These are phyloP conservation scores for Laguncularia racemosa DNA, from an alignment of 345 rosid genomes.

Conservation along the genomic window DNA sequence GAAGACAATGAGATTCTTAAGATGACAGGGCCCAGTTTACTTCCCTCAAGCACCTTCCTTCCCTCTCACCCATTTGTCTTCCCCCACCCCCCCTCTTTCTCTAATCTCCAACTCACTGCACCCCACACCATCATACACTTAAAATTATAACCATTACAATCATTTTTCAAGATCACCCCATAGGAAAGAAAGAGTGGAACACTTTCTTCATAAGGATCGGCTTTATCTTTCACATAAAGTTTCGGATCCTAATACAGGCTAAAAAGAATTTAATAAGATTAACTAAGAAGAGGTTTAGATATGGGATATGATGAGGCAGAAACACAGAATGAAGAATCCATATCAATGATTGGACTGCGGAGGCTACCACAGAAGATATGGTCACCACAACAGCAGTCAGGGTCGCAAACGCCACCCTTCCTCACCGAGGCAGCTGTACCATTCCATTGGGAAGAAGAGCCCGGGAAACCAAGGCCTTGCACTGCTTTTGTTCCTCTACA, in stretches of 20 bases:
- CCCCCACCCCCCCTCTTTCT: too few relatives aligned
- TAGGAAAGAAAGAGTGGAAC: too few relatives aligned
- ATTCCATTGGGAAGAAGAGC: constrained; percentile 84
- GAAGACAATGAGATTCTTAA: not conserved
- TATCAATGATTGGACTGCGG: not conserved
- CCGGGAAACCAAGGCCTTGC: constrained; percentile 73
- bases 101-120: not conserved
- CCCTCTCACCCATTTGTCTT: not conserved
- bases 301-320: not conserved
- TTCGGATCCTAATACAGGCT: too few relatives aligned
- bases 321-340: not conserved
- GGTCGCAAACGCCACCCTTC: constrained; percentile 52
- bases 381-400: constrained; percentile 47
- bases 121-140: too few relatives aligned
- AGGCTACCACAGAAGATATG: constrained; percentile 4
- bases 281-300: too few relatives aligned
- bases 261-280: too few relatives aligned
- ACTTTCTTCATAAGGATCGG: too few relatives aligned
- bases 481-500: constrained; percentile 9
- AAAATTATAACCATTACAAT: too few relatives aligned
- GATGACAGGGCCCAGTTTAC: not conserved
- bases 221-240: too few relatives aligned
- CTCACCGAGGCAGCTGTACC: constrained; percentile 65
- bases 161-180: too few relatives aligned
- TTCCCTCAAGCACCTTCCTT: constrained; percentile 3